Evolutionary conservation across 192 early-diverging fungal species (phyloP).

Genomic region (Backusella circina): DNA sequence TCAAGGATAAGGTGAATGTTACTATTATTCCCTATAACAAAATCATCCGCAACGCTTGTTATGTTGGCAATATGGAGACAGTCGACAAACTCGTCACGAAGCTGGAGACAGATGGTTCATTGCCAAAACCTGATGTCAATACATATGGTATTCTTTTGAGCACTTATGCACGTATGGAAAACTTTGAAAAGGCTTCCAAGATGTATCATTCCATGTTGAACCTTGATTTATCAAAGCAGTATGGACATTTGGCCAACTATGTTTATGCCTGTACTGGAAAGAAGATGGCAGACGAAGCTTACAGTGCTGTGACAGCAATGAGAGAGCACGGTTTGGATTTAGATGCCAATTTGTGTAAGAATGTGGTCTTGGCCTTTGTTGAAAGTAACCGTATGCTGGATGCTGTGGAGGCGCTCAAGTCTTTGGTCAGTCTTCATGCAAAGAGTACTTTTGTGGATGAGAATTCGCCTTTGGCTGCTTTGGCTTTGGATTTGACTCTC

Average conservation of each 20-base stretch:
- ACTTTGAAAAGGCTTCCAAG: constrained; percentile 10
- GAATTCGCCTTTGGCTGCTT: neutral
- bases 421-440: neutral
- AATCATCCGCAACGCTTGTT: constrained; percentile 21
- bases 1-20: constrained; percentile 18
- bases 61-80: constrained; percentile 1
- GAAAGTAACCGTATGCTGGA: neutral
- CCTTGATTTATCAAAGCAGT: constrained; percentile 19
- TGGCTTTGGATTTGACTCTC: neutral
- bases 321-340: constrained; percentile 10
- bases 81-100: constrained; percentile 2
- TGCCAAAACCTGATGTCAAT: constrained; percentile 29
- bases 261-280: constrained; percentile 11
- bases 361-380: constrained; percentile 7
- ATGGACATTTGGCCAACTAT: constrained; percentile 31
- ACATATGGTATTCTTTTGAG: constrained; percentile 26
- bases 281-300: neutral
- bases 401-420: neutral
- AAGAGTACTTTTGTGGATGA: neutral
- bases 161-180: constrained; percentile 6
- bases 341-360: constrained; percentile 15
- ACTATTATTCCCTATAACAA: constrained; percentile 29
- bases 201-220: constrained; percentile 11
- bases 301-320: constrained; percentile 16
- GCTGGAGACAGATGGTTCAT: neutral